Evolutionary conservation across 2,329 filamentous ascomycete genomes (phyloP).

Genomic region (Aspergillus floridensis): DNA sequence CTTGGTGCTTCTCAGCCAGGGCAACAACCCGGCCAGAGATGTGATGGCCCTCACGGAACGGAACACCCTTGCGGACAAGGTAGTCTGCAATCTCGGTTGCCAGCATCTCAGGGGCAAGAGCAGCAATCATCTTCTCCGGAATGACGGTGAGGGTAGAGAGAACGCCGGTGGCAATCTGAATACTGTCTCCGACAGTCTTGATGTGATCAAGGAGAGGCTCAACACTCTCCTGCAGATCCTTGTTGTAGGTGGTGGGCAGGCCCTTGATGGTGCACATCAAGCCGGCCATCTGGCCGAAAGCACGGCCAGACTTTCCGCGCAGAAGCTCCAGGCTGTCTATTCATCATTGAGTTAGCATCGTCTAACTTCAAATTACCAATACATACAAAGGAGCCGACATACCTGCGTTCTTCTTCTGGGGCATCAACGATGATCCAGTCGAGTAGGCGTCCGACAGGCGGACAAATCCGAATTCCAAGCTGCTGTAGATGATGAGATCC

Average conservation of each 20-base stretch:
- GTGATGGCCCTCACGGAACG: constrained; percentile 78
- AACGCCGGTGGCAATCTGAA: constrained; percentile 79
- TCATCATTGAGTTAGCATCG: not conserved
- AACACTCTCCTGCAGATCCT: constrained; percentile 84
- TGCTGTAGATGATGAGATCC: constrained; percentile 80
- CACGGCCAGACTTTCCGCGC: constrained; percentile 72
- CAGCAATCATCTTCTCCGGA: constrained; percentile 73
- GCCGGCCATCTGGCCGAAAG: constrained; percentile 78
- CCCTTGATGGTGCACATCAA: constrained; percentile 74
- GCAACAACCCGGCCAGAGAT: constrained; percentile 71
- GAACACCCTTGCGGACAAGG: constrained; percentile 55
- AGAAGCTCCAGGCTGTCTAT: constrained; percentile 69
- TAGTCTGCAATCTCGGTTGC: constrained; percentile 57
- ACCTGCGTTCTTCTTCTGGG: constrained; percentile 73
- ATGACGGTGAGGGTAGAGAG: constrained; percentile 68
- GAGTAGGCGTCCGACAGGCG: constrained; percentile 75
- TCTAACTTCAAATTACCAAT: not conserved
- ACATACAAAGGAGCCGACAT: constrained; percentile 1
- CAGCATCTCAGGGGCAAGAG: constrained; percentile 79
- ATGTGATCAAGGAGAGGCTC: constrained; percentile 83
- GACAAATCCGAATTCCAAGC: constrained; percentile 73
- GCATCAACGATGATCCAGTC: constrained; percentile 75
- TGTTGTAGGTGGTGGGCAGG: constrained; percentile 82
- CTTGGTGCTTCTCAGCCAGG: constrained; percentile 64
- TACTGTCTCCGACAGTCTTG: constrained; percentile 76